Conservation (phyloP, 2,329 filamentous ascomycete species). For the Shiraia bambusicola region DNA sequence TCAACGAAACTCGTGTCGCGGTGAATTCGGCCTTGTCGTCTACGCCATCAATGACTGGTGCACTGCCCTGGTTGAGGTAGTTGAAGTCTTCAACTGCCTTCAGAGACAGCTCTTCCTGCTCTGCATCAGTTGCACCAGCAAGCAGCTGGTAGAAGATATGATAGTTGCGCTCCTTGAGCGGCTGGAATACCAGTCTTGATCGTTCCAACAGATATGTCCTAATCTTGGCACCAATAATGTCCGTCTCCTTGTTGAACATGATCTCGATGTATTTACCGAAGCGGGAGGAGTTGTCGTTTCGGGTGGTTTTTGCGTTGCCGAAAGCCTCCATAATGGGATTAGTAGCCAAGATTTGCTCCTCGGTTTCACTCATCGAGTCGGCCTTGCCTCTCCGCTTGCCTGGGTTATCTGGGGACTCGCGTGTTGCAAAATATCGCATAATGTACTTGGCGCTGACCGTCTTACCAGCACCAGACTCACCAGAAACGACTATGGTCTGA, state of each 20-base stretch:
- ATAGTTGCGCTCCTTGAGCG: slow-evolving; percentile 96
- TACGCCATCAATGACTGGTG: slow-evolving; percentile 87
- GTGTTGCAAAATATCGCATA: slow-evolving; percentile 98
- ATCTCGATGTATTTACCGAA: slow-evolving; percentile 99
- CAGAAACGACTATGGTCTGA: slow-evolving; percentile 98
- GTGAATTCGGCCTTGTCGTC: slow-evolving; percentile 94
- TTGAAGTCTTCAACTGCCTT: slow-evolving; percentile 87
- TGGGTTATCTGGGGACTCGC: slow-evolving; percentile 88
- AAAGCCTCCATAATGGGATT: slow-evolving; percentile 99
- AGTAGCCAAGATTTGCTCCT: slow-evolving; percentile 96
- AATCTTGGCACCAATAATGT: slow-evolving; percentile 97
- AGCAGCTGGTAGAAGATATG: slow-evolving; percentile 99
- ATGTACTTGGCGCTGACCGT: slow-evolving; percentile 99
- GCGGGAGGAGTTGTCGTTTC: slow-evolving; percentile 97
- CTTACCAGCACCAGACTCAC: slow-evolving; percentile 97
- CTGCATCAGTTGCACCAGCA: slow-evolving; percentile 81
- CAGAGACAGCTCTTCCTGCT: slow-evolving; percentile 77
- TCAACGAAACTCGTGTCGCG: slow-evolving; percentile 81
- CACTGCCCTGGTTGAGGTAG: slow-evolving; percentile 93
- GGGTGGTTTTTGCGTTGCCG: slow-evolving; percentile 98
- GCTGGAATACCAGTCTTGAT: slow-evolving; percentile 94
- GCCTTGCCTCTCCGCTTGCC: slow-evolving; percentile 73
- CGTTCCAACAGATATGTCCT: slow-evolving; percentile 93
- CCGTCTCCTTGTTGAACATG: slow-evolving; percentile 93
- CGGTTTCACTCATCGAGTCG: slow-evolving; percentile 91